A percentile compares a stretch with the other conserved stretches of the same genome.
Conservation (phyloP, 345 rosid genomes). For the Salix brachista region DNA sequence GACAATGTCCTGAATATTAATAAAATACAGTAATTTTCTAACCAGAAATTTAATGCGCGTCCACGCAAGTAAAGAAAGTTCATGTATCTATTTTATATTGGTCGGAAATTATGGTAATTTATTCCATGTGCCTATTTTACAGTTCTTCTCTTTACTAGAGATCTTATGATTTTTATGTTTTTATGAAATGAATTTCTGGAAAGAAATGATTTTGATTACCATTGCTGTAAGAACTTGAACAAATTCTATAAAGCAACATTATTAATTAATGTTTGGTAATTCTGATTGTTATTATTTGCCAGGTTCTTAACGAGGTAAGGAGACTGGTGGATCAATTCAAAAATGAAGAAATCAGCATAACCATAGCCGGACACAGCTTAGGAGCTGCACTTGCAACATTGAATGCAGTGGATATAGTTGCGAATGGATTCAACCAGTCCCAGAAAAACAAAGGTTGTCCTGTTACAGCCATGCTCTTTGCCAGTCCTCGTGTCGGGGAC, state of each 20-base stretch:
- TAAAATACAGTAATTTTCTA: too few relatives aligned
- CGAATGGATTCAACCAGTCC: constrained; percentile 11
- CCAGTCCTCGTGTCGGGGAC: constrained; percentile 16
- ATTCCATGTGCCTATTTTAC: too few relatives aligned
- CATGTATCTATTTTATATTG: too few relatives aligned
- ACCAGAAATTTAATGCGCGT: too few relatives aligned
- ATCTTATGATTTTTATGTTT: too few relatives aligned
- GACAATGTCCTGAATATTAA: too few relatives aligned
- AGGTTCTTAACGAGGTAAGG: constrained; percentile 17
- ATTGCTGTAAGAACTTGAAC: neutral
- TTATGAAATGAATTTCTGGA: too few relatives aligned
- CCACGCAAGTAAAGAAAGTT: too few relatives aligned
- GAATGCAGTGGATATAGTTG: constrained; percentile 44
- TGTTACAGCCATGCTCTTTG: constrained; percentile 15
- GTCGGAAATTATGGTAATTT: too few relatives aligned
- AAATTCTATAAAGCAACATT: neutral
- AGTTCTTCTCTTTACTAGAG: too few relatives aligned
- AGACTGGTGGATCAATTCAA: constrained; percentile 37
- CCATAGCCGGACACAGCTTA: constrained; percentile 55
- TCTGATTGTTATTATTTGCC: neutral
- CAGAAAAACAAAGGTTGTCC: neutral
- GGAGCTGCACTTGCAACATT: constrained; percentile 52
- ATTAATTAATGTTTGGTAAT: neutral
- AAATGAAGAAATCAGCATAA: constrained; percentile 48
- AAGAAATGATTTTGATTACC: too few relatives aligned